These are phyloP conservation scores for Yamadazyma triangularis DNA, from an alignment of 1,139 yeast genomes.

Conservation along the genomic window DNA sequence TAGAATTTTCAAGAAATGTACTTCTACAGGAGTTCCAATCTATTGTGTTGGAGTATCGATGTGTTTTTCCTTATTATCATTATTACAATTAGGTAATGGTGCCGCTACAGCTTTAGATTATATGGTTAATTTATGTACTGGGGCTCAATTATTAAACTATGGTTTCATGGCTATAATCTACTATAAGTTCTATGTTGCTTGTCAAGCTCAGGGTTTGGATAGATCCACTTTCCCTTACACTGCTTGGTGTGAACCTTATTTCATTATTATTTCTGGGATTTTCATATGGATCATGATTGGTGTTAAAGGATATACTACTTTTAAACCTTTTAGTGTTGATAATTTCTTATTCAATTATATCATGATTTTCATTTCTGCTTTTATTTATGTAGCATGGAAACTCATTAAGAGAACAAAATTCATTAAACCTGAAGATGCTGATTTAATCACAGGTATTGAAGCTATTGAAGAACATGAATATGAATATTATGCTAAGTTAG, in stretches of 20 bases:
- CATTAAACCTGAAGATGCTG: slow-evolving; percentile 28
- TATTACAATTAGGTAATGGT: slow-evolving; percentile 51
- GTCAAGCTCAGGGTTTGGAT: slow-evolving; percentile 58
- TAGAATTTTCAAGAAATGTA: slow-evolving; percentile 27
- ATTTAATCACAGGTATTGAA: slow-evolving; percentile 31
- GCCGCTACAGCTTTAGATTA: slow-evolving; percentile 68
- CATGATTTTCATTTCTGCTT: slow-evolving; percentile 28
- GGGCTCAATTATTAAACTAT: slow-evolving; percentile 71
- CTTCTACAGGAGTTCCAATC: slow-evolving; percentile 44
- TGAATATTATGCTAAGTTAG: slow-evolving; percentile 29
- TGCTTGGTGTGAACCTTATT: slow-evolving; percentile 74
- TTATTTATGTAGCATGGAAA: slow-evolving; percentile 27
- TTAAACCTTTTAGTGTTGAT: slow-evolving; percentile 33
- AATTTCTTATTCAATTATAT: slow-evolving; percentile 40
- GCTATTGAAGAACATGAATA: slow-evolving; percentile 43
- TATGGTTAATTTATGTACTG: slow-evolving; percentile 74
- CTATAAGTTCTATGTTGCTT: slow-evolving; percentile 55
- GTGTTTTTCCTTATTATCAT: slow-evolving; percentile 62
- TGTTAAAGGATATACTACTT: slow-evolving; percentile 36
- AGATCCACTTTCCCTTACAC: slow-evolving; percentile 66
- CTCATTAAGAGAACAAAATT: slow-evolving; percentile 25
- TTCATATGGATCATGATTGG: slow-evolving; percentile 33
- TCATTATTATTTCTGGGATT: slow-evolving; percentile 48
- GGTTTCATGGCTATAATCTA: slow-evolving; percentile 64
- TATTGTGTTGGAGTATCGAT: slow-evolving; percentile 53